Conservation (phyloP, 345 rosid species). For the Eucalyptus marginata region DNA sequence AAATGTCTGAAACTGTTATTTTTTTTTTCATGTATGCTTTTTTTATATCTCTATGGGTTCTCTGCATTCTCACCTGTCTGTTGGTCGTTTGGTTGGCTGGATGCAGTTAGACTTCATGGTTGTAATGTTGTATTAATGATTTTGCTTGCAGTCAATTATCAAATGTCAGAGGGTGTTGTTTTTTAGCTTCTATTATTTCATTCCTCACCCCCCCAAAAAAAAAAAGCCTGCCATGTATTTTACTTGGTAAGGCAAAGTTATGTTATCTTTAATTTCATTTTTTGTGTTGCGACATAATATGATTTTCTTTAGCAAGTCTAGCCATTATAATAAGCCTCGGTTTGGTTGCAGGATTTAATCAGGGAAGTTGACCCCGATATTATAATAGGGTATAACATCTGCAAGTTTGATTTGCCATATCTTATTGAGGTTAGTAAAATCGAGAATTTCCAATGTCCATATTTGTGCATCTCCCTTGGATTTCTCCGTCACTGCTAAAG, state of each 20-base stretch:
- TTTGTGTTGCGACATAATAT: not conserved
- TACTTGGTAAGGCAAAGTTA: not conserved
- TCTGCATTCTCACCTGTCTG: not conserved
- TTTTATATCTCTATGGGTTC: not conserved
- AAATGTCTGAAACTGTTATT: not conserved
- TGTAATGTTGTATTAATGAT: not conserved
- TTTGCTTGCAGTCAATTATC: not conserved
- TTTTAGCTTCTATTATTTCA: not conserved
- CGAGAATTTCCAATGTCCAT: not conserved
- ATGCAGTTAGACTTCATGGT: not conserved
- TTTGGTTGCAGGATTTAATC: constrained; percentile 66
- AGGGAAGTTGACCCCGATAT: constrained; percentile 94
- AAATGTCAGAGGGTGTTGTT: not conserved
- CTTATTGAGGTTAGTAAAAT: constrained; percentile 72
- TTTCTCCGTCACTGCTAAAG: not conserved
- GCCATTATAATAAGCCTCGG: not conserved
- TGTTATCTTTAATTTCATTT: not conserved
- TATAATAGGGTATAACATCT: constrained; percentile 94
- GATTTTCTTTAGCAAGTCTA: not conserved
- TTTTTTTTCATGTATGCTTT: not conserved
- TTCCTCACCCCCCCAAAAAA: not conserved
- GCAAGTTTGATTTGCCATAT: constrained; percentile 98
- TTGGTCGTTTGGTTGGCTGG: not conserved
- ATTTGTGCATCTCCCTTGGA: not conserved
- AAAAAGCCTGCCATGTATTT: not conserved